phyloP scores from a whole-genome alignment of 257 asterid genomes.

The Vinca minor region DNA sequence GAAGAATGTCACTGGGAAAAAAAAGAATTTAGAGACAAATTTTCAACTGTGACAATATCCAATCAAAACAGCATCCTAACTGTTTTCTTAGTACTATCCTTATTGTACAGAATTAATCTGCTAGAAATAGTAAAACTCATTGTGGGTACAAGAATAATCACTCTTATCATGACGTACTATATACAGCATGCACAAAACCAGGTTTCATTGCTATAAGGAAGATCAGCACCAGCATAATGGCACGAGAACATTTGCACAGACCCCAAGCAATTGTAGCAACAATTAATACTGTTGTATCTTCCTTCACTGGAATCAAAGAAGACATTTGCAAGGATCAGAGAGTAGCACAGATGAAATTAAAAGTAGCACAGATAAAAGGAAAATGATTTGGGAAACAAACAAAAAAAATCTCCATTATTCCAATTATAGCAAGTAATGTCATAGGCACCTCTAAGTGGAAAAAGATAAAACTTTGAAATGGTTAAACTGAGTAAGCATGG shows the following conservation, averaged over 20 bases:
- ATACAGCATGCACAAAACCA: constrained; percentile 86
- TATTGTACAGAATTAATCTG: not conserved
- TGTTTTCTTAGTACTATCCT: not conserved
- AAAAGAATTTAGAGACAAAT: constrained; percentile 22
- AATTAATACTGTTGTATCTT: constrained; percentile 79
- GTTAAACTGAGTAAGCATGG: not conserved
- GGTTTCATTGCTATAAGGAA: constrained; percentile 89
- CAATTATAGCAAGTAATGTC: not conserved
- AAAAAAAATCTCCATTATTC: not conserved
- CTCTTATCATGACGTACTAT: constrained; percentile 51
- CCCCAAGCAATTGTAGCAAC: constrained; percentile 99
- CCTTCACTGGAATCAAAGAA: constrained; percentile 58
- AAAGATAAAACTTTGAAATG: constrained; percentile 1
- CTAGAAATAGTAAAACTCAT: constrained; percentile 8
- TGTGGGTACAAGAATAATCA: constrained; percentile 1
- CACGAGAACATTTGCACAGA: constrained; percentile 86
- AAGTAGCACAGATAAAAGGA: not conserved
- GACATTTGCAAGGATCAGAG: constrained; percentile 12
- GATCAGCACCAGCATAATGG: constrained; percentile 76
- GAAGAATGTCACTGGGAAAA: constrained; percentile 81
- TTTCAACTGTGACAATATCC: constrained; percentile 18
- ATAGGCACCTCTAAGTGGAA: not conserved
- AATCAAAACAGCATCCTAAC: constrained; percentile 1
- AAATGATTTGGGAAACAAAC: not conserved
- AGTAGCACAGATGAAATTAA: not conserved